phyloP scores from a whole-genome alignment of 495 filamentous ascomycete genomes.

The Physcia stellaris region DNA sequence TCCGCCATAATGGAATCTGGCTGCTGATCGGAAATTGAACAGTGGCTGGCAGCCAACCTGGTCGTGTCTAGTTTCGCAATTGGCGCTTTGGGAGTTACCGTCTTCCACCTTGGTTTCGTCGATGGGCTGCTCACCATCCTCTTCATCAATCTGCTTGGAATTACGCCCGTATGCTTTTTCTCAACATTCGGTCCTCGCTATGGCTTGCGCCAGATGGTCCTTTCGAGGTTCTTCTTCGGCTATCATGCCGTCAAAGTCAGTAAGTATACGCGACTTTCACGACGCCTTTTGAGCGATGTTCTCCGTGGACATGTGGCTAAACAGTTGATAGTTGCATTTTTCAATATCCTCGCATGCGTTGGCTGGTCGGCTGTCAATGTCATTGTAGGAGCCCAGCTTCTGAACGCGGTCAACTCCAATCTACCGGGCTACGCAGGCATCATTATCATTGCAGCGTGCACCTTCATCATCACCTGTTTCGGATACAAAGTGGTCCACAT shows the following conservation, averaged over 20 bases:
- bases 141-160: slow-evolving; percentile 66
- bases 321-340: slow-evolving; percentile 50
- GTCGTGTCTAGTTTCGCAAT: slow-evolving; percentile 73
- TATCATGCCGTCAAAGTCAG: slow-evolving; percentile 58
- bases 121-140: slow-evolving; percentile 65
- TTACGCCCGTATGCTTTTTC: slow-evolving; percentile 66
- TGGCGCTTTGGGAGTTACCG: slow-evolving; percentile 52
- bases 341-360: slow-evolving; percentile 66
- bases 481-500: slow-evolving; percentile 71
- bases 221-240: slow-evolving; percentile 74
- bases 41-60: slow-evolving; percentile 83
- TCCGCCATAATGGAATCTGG: not conserved
- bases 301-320: too few relatives aligned
- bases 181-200: slow-evolving; percentile 66
- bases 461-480: slow-evolving; percentile 57
- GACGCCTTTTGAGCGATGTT: too few relatives aligned
- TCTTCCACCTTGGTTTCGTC: slow-evolving; percentile 59
- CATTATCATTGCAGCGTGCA: slow-evolving; percentile 58
- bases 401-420: slow-evolving; percentile 58
- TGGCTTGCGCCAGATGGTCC: slow-evolving; percentile 73
- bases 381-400: slow-evolving; percentile 72
- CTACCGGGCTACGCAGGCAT: slow-evolving; percentile 68
- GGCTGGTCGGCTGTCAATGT: slow-evolving; percentile 66
- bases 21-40: slow-evolving; percentile 1
- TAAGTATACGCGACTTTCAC: slow-evolving; percentile 34